Base-by-base conservation (phyloP, 2,329 filamentous ascomycete species). In the Tolypocladium amazonense region DNA sequence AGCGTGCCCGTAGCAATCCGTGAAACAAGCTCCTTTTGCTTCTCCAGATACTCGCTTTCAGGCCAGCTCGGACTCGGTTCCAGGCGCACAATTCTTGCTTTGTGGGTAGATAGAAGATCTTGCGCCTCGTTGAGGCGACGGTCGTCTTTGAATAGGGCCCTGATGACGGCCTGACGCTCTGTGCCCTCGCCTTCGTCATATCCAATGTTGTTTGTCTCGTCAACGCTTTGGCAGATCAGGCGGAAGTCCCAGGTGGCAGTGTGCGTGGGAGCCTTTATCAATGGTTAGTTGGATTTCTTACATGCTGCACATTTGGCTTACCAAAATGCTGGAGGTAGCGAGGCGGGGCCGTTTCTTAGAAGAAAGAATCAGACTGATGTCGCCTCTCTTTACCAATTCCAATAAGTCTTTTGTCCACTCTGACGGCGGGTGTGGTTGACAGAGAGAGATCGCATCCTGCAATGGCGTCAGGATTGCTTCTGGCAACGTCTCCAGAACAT, bases 81-180 rank as follows among this genome's bases (percentile, higher is more conserved):
- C 62, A 93, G 88, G 57, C 89, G 88, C n/a, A 93, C 86, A 14
- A 90, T 78, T 50, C 93, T 86, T 18, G 90, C 81, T 68, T 88
- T 90, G 58, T 88, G 86, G 35, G 94, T 94, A 60, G 94, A 92
- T n/a, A 99, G 79, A 59, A 99, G 79, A 58, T 83, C 85, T 59
- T 88, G 86, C 0, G 92, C 94, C 75, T 99, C 94, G 62, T 91
- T 87, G 59, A 96, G 87, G 41, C 94, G 87, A 61, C 92, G 86
- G 68, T 99, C 94, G 65, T 97, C 92, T 61, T 87, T 88, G 80
- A 97, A 99, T 35, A 99, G 87, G 11, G 94, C 79, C 57, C 87
- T 86, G 37, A 94, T 95, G 9, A 97, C 86, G 12, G 87, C 82
- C 71, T 93, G 87, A 35, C 92, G 85, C 68, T 96, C 90, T 38